Conservation (phyloP, 352 stramenopile genomes). For the Phytophthora quininea region DNA sequence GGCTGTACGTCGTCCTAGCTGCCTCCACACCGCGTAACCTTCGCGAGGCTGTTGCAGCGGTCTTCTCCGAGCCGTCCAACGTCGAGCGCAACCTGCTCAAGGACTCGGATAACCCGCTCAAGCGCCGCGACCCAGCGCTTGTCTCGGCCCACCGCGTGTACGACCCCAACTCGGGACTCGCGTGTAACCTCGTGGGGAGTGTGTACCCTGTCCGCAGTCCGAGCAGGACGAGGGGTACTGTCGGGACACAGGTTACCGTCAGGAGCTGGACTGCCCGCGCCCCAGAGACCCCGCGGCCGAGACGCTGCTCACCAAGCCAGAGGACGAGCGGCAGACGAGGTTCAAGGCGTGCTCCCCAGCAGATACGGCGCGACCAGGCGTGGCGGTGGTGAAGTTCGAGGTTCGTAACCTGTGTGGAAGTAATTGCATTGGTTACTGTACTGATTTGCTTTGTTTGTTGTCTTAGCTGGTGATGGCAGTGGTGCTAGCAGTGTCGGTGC, state of each 20-base stretch:
- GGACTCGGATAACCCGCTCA: constrained; percentile 38
- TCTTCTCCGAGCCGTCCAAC: constrained; percentile 4
- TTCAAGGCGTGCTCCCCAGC: constrained; percentile 62
- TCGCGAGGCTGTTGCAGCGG: constrained; percentile 16
- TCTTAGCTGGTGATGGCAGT: constrained; percentile 59
- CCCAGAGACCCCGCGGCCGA: constrained; percentile 31
- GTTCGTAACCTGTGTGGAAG: constrained; percentile 30
- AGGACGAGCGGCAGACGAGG: constrained; percentile 42
- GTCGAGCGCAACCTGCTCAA: constrained; percentile 6
- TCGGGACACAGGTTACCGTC: constrained; percentile 65
- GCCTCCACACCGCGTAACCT: constrained; percentile 5
- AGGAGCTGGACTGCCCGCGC: constrained; percentile 68
- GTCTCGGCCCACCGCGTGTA: constrained; percentile 60
- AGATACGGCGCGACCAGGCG: constrained; percentile 43
- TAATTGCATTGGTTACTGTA: neutral
- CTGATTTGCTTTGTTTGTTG: neutral
- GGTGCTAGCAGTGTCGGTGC: constrained; percentile 48
- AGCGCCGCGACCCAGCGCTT: constrained; percentile 27
- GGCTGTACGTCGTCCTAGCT: neutral
- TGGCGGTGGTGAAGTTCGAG: constrained; percentile 76
- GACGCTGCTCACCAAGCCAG: constrained; percentile 21
- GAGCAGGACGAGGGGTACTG: constrained; percentile 78
- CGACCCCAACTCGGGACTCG: constrained; percentile 62
- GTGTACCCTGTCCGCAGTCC: constrained; percentile 54
- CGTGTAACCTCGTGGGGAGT: constrained; percentile 64